phyloP scores from a whole-genome alignment of 2,329 filamentous ascomycete genomes.

The Xylaria hypoxylon region DNA sequence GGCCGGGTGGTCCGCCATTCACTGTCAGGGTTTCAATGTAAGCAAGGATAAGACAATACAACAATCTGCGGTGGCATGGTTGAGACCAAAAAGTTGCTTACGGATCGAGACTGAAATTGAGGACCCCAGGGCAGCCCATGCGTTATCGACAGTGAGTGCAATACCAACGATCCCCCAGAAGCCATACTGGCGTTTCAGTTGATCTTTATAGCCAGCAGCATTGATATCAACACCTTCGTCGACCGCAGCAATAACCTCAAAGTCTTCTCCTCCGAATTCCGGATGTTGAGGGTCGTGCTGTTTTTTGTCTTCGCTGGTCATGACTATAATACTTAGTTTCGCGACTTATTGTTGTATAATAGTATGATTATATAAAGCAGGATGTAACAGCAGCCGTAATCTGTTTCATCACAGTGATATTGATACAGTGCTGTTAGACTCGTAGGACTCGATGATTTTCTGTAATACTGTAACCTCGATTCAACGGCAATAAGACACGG shows the following conservation, averaged over 20 bases:
- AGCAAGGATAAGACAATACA: conserved; percentile 13
- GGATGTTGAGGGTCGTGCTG: conserved; percentile 31
- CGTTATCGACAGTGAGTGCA: conserved; percentile 72
- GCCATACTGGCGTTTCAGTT: conserved; percentile 72
- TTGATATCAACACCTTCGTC: conserved; percentile 64
- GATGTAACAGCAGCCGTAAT: not conserved
- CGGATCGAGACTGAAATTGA: conserved; percentile 66
- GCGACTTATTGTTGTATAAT: not conserved
- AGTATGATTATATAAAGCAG: not conserved
- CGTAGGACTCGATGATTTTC: not conserved
- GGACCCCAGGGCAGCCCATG: conserved; percentile 73
- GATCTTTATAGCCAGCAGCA: conserved; percentile 72
- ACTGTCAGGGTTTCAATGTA: conserved; percentile 44
- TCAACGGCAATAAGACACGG: not conserved
- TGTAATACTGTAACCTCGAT: not conserved
- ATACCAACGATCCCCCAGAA: conserved; percentile 69
- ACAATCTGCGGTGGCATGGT: conserved; percentile 9
- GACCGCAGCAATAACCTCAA: conserved; percentile 52
- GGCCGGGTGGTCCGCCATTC: conserved; percentile 57
- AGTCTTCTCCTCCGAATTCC: conserved; percentile 45
- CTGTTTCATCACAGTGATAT: not conserved
- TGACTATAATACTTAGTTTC: conserved; percentile 2
- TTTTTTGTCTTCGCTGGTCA: conserved; percentile 30
- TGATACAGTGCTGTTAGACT: not conserved
- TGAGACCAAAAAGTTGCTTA: conserved; percentile 44